Conservation (phyloP, 805 yeast species). For the Candida ipomoeae region DNA sequence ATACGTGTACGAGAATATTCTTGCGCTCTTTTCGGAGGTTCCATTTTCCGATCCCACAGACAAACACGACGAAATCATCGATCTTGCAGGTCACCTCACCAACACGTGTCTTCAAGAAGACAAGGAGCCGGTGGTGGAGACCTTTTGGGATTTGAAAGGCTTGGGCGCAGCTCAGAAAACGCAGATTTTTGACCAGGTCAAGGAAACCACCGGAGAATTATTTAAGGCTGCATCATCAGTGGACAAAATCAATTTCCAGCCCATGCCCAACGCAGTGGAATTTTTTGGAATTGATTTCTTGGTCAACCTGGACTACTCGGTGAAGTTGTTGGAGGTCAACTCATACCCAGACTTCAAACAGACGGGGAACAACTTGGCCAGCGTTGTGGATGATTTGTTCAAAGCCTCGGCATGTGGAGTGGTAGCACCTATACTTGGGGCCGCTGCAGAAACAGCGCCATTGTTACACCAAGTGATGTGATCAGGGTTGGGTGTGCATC, state of each 20-base stretch:
- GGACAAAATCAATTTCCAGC: slow-evolving; percentile 81
- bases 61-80: slow-evolving; percentile 28
- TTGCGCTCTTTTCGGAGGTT: slow-evolving; percentile 72
- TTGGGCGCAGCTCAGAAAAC: slow-evolving; percentile 26
- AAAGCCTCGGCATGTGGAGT: slow-evolving; percentile 47
- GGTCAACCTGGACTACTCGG: slow-evolving; percentile 53
- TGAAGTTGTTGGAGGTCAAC: slow-evolving; percentile 75
- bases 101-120: slow-evolving; percentile 85
- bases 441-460: neutral
- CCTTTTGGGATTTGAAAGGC: slow-evolving; percentile 55
- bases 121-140: slow-evolving; percentile 51
- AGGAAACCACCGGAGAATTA: slow-evolving; percentile 59
- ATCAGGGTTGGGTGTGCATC: neutral
- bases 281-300: slow-evolving; percentile 86
- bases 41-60: slow-evolving; percentile 36
- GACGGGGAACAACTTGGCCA: slow-evolving; percentile 75
- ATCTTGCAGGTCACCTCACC: slow-evolving; percentile 77
- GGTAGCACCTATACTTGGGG: slow-evolving; percentile 24
- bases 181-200: slow-evolving; percentile 50
- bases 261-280: slow-evolving; percentile 78
- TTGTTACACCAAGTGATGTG: slow-evolving; percentile 2
- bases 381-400: slow-evolving; percentile 62
- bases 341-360: slow-evolving; percentile 97
- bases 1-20: slow-evolving; percentile 72
- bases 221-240: slow-evolving; percentile 78